Evolutionary conservation across 2,329 filamentous ascomycete genomes (phyloP), one percentile per base, ranked within the genome.

Genomic region (Raffaelea deltoideospora): DNA sequence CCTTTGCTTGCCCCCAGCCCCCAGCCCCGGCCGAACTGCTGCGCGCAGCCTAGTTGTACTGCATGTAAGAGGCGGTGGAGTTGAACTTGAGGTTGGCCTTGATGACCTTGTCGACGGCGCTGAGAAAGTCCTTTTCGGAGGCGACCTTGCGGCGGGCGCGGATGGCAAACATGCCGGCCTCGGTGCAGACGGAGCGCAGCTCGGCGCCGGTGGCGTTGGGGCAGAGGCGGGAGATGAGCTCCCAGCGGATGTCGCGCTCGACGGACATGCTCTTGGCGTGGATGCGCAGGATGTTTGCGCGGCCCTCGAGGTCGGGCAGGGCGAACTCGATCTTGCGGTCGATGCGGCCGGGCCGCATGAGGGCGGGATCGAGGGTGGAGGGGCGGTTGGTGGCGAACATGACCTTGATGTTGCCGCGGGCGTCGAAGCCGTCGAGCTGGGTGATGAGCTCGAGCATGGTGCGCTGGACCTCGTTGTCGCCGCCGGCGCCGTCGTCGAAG

Each of bases 341-440:
- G 57, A 98, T 98, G 70, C 90, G 87, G 46, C 90, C 90, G 35
- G 90, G 90, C 47, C 90, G 79, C 55, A 98, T 98, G 46, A 98
- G 69, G 15, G 90, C 90, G 38, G 90, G 90, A 54, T 98, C 92
- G 18, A 98, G 69, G 2, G 85, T 93, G 47, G 98, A 92, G 48
- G 98, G 96, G 73, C 96, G 96, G 76, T 98, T 98, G 48, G 90
- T 98, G n/a, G 90, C 92, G 85, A 98, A 96, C 60, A 98, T 88
- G 46, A 98, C 90, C 69, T 98, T 98, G 61, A 98, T 88, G 56
- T 98, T 90, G 49, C 92, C 92, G 44, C 90, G 83, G 57, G 98
- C 90, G 54, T 98, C 90, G 62, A 98, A 98, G 52, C 90, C 90
- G 56, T 98, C 90, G 10, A 98, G 77, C 65, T 98, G 90, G 60